Evolutionary conservation across 2,329 filamentous ascomycete genomes (phyloP).

Genomic region (Neofusicoccum cordaticola): DNA sequence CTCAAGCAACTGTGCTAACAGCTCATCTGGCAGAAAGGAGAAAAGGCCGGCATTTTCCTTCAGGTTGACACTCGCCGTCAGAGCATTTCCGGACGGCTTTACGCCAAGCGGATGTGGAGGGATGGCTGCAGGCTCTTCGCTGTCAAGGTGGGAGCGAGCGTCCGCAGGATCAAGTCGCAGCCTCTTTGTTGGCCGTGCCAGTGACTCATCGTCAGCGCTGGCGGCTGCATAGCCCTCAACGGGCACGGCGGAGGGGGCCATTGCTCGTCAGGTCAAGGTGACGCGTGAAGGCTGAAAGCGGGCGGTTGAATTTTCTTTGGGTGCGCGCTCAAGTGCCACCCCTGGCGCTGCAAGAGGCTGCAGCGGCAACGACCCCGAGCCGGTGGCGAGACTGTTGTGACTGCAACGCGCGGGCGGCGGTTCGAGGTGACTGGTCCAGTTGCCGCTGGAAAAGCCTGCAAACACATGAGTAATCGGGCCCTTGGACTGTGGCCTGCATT

Average conservation of each 20-base stretch:
- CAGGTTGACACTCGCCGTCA: conserved; percentile 64
- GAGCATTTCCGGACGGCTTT: conserved; percentile 82
- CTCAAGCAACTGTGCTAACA: conserved; percentile 73
- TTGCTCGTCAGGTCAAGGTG: neutral
- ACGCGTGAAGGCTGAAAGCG: neutral
- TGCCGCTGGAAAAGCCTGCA: conserved; percentile 6
- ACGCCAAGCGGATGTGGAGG: conserved; percentile 78
- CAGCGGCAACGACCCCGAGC: conserved; percentile 4
- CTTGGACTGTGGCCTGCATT: neutral
- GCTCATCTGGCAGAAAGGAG: conserved; percentile 72
- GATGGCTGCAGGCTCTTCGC: conserved; percentile 55
- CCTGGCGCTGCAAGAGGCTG: neutral
- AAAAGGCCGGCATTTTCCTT: conserved; percentile 66
- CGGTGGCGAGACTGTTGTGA: neutral
- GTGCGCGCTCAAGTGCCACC: neutral
- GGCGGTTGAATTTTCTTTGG: neutral
- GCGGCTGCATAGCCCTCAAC: conserved; percentile 13
- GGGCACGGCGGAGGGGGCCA: conserved; percentile 18
- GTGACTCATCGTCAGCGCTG: neutral
- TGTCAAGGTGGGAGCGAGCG: conserved; percentile 16
- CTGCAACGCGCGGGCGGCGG: neutral
- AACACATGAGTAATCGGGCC: neutral
- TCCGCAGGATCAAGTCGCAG: conserved; percentile 2
- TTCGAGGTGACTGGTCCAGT: neutral
- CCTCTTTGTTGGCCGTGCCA: conserved; percentile 16